phyloP scores from a whole-genome alignment of 2,329 filamentous ascomycete genomes.

The Microdochium paspali region DNA sequence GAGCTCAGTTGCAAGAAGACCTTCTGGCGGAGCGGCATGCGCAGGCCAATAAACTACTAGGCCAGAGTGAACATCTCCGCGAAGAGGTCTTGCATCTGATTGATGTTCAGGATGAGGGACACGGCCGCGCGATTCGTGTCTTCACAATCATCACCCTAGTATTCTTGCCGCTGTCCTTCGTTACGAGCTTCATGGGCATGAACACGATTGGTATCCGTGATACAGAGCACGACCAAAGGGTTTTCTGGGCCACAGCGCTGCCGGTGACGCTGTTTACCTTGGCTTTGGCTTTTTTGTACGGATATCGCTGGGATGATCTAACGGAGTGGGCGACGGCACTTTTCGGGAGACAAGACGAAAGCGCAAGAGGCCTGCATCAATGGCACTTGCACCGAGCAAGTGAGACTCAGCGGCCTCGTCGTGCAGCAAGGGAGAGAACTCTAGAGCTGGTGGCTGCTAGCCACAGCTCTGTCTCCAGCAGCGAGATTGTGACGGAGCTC shows the following conservation, averaged over 20 bases:
- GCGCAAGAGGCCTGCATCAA: too few relatives aligned
- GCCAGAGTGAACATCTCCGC: not conserved
- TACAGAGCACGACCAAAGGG: constrained; percentile 4
- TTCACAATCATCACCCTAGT: not conserved
- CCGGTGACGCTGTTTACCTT: constrained; percentile 7
- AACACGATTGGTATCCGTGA: constrained; percentile 9
- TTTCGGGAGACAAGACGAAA: too few relatives aligned
- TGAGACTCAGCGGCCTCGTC: too few relatives aligned
- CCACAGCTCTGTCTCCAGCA: too few relatives aligned
- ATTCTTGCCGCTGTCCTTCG: constrained; percentile 5
- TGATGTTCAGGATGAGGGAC: not conserved
- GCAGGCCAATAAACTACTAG: not conserved
- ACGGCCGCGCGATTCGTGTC: not conserved
- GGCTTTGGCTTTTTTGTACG: constrained; percentile 8
- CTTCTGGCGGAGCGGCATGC: not conserved
- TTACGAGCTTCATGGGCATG: constrained; percentile 11
- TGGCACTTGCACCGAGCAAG: too few relatives aligned
- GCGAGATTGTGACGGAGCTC: too few relatives aligned
- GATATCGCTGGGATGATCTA: constrained; percentile 8
- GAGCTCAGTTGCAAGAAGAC: not conserved
- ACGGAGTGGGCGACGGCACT: constrained; percentile 3
- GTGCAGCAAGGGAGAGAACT: too few relatives aligned
- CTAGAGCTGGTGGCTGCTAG: too few relatives aligned
- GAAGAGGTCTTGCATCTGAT: not conserved
- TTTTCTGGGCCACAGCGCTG: constrained; percentile 8